These are phyloP conservation scores for Papiliotrema laurentii DNA, from an alignment of 1,284 basidiomycete species.

Conservation along the genomic window DNA sequence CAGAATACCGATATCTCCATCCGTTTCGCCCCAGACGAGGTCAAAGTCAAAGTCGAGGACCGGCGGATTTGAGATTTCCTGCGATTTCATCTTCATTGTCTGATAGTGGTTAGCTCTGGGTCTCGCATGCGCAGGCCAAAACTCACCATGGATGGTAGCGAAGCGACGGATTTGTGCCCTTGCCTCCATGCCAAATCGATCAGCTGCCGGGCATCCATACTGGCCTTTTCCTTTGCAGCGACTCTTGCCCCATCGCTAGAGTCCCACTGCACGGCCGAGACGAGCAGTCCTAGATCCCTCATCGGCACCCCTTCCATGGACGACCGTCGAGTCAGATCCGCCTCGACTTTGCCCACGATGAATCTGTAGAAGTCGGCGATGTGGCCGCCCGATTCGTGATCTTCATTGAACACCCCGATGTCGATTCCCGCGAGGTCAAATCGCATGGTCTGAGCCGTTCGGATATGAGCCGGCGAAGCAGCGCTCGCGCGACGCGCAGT, in stretches of 20 bases:
- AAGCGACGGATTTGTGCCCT: slow-evolving; percentile 29
- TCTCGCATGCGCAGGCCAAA: not conserved
- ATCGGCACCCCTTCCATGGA: slow-evolving; percentile 17
- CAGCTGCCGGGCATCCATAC: slow-evolving; percentile 21
- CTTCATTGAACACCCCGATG: slow-evolving; percentile 38
- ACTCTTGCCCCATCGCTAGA: slow-evolving; percentile 26
- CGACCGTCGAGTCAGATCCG: slow-evolving; percentile 30
- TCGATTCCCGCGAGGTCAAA: slow-evolving; percentile 41
- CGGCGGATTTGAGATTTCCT: slow-evolving; percentile 21
- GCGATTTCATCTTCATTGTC: slow-evolving; percentile 39
- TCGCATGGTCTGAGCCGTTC: slow-evolving; percentile 37
- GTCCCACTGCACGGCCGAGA: slow-evolving; percentile 32
- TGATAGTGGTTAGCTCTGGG: slow-evolving; percentile 4
- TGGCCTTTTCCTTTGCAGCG: slow-evolving; percentile 17
- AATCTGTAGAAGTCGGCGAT: slow-evolving; percentile 40
- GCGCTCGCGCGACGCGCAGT: slow-evolving; percentile 56
- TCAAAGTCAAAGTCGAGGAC: slow-evolving; percentile 40
- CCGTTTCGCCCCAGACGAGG: slow-evolving; percentile 36
- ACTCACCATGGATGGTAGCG: slow-evolving; percentile 36
- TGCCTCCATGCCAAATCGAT: slow-evolving; percentile 24
- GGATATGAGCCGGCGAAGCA: slow-evolving; percentile 40
- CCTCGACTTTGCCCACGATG: slow-evolving; percentile 32
- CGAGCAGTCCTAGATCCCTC: slow-evolving; percentile 28
- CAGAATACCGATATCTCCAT: slow-evolving; percentile 38
- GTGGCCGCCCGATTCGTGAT: slow-evolving; percentile 25